phyloP scores from a whole-genome alignment of 164 flowering plant species.

The Annona squamosa region DNA sequence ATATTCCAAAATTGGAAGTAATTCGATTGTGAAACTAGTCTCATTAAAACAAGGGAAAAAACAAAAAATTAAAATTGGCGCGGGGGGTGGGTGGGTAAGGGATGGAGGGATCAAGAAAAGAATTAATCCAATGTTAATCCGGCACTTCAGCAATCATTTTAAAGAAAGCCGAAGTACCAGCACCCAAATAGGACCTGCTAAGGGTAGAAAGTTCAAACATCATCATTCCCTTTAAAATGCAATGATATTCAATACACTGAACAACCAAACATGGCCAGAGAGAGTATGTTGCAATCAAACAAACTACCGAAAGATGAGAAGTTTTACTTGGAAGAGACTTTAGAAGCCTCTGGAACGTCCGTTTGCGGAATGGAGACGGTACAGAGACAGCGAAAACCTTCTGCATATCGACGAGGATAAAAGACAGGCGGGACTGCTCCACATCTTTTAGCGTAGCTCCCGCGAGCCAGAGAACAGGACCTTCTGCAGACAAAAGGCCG shows the following conservation, averaged over 20 bases:
- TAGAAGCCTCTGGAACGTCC: background rate
- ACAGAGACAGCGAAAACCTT: background rate
- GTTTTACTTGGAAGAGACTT: constrained; percentile 1
- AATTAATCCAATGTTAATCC: too few species aligned
- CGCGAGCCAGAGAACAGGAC: too few species aligned
- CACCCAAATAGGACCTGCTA: background rate
- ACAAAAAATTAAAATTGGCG: too few species aligned
- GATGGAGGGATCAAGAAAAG: too few species aligned
- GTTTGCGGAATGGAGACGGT: background rate
- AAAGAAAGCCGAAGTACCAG: background rate
- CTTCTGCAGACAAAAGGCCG: background rate
- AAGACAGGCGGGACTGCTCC: background rate
- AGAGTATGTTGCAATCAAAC: background rate
- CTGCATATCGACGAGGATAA: background rate
- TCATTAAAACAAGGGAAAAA: too few species aligned
- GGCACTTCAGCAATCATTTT: too few species aligned
- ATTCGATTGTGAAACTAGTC: too few species aligned
- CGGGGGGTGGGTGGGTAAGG: too few species aligned
- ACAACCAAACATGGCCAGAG: background rate
- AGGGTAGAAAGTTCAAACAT: background rate
- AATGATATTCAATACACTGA: background rate
- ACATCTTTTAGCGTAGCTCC: background rate
- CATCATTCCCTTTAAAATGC: background rate
- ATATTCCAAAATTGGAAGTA: too few species aligned
- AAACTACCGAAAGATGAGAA: background rate